phyloP scores from a whole-genome alignment of 257 asterid genomes.

The Vinca minor region DNA sequence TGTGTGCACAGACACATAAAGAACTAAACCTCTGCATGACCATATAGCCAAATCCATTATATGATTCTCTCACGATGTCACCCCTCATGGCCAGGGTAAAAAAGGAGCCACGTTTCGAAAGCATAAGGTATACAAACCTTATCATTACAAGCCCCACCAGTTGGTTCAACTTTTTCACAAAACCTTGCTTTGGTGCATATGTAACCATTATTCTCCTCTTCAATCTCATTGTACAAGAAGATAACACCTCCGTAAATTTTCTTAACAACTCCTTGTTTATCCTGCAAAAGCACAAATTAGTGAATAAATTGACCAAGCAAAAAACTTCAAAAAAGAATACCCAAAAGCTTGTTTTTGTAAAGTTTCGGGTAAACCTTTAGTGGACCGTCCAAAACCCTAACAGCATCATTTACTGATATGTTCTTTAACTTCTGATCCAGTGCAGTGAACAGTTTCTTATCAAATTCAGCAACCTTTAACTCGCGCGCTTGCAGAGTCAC shows the following conservation, averaged over 20 bases:
- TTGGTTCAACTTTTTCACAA: slow-evolving; percentile 61
- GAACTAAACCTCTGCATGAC: background rate
- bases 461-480: slow-evolving; percentile 71
- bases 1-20: background rate
- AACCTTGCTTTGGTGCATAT: slow-evolving; percentile 51
- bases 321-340: slow-evolving; percentile 5
- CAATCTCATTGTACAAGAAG: slow-evolving; percentile 60
- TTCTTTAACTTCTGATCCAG: slow-evolving; percentile 55
- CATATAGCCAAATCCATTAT: background rate
- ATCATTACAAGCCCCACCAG: slow-evolving; percentile 37
- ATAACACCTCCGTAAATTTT: slow-evolving; percentile 68
- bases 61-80: background rate
- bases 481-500: slow-evolving; percentile 50
- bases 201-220: slow-evolving; percentile 62
- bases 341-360: slow-evolving; percentile 6
- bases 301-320: background rate
- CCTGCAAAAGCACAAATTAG: slow-evolving; percentile 43
- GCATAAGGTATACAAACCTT: slow-evolving; percentile 42
- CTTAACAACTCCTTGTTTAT: slow-evolving; percentile 67
- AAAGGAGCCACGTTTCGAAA: background rate
- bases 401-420: slow-evolving; percentile 62
- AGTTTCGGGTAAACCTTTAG: slow-evolving; percentile 48
- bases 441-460: slow-evolving; percentile 71
- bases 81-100: background rate
- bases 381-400: slow-evolving; percentile 72